phyloP scores from a whole-genome alignment of 495 filamentous ascomycete species.

The Neurospora terricola region DNA sequence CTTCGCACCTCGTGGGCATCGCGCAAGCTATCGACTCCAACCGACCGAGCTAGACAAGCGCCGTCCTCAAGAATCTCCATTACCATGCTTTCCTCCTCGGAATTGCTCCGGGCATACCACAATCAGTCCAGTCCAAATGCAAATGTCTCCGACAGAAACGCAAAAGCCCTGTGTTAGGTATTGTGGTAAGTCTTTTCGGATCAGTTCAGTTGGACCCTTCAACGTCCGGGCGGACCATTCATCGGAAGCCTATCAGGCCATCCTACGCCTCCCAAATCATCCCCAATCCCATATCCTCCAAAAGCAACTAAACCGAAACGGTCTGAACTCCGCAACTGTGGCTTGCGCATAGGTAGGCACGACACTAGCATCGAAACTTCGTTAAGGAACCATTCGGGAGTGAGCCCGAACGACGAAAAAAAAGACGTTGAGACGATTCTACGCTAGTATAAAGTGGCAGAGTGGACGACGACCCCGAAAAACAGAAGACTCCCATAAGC shows the following conservation, averaged over 20 bases:
- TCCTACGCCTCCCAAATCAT: neutral
- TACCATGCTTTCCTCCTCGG: neutral
- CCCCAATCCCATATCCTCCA: neutral
- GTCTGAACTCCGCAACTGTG: neutral
- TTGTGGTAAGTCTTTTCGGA: neutral
- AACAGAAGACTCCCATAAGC: neutral
- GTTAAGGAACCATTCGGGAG: neutral
- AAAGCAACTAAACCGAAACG: neutral
- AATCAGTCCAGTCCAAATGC: neutral
- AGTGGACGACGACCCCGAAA: neutral
- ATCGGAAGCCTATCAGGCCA: neutral
- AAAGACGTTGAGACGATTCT: neutral
- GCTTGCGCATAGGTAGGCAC: neutral
- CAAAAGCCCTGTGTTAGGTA: neutral
- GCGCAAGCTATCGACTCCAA: neutral
- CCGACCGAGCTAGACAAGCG: neutral
- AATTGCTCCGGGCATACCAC: neutral
- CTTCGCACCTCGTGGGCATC: neutral
- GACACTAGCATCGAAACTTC: neutral
- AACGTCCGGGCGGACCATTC: neutral
- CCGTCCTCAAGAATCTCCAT: neutral
- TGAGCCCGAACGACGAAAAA: neutral
- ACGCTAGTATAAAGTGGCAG: neutral
- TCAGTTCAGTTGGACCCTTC: neutral
- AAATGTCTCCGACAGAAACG: neutral